Base-by-base conservation (phyloP, 768 basidiomycete species). In the Mycena kentingensis region DNA sequence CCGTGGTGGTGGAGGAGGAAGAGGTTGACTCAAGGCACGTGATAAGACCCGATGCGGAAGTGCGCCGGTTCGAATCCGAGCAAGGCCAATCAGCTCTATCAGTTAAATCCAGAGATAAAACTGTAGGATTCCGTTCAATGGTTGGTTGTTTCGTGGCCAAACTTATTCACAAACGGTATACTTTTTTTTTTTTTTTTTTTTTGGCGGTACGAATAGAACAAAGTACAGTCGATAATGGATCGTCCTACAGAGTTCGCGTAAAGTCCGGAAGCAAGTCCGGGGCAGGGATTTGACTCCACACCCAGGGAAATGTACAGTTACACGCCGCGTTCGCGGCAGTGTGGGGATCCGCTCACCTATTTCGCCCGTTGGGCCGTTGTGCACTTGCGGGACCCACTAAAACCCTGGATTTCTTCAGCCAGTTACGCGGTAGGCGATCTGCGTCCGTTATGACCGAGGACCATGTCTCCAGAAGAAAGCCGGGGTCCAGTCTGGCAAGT, bases 341-440 rank as follows among this genome's bases (percentile, higher is more conserved):
- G 41, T 42, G 41, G 41, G 41, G 41, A 42, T 42, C 41, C 22
- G 19, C 21, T 42, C 36, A 37, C 18, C 36, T 37, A 19, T 37
- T 37, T 10, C 36, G 41, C 7, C 41, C 25, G 7, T 21, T 8
- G 22, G 11, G 19, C 7, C 41, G 25, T 19, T n/a, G 22, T 12
- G 12, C 18, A 6, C 11, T 6, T 12, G 41, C 19, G 41, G 41
- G 41, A 60, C 56, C 60, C 56, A 60, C 58, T 57, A 60, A 60
- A 60, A 55, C 58, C 50, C 49, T 41, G 34, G 22, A 27, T 21
- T 35, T 39, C 0, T 24, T 34, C 0, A 58, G 24, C 57, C 57
- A 57, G 31, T 59, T 28, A 1, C 35, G 8, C 7, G 34, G 44
- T 35, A 53, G 38, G 31, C 11, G 19, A 15, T 21, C 5, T 42